phyloP scores from a whole-genome alignment of 306 rosid genomes.

The Citrullus mucosospermus region DNA sequence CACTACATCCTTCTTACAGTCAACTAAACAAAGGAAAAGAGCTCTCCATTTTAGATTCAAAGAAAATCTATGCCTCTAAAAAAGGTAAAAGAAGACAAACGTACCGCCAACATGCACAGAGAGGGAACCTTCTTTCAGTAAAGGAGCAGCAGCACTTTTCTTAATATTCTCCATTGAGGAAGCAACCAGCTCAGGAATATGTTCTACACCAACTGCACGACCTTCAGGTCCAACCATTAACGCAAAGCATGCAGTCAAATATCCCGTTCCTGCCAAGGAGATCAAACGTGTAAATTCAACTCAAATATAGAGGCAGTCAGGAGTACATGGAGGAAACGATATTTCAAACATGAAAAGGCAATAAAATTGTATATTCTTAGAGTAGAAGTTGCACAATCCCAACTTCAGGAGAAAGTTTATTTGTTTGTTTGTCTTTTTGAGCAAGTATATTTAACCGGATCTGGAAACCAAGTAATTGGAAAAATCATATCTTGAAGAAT shows the following conservation, averaged over 20 bases:
- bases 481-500: neutral
- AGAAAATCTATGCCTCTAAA: neutral
- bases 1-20: neutral
- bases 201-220: slow-evolving; percentile 71
- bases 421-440: neutral
- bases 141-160: slow-evolving; percentile 62
- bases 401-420: neutral
- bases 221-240: slow-evolving; percentile 89
- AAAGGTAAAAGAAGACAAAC: slow-evolving; percentile 6
- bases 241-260: slow-evolving; percentile 86
- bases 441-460: neutral
- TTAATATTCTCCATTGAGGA: slow-evolving; percentile 57
- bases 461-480: neutral
- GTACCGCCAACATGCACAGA: slow-evolving; percentile 64
- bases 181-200: slow-evolving; percentile 81
- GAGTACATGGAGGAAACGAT: neutral
- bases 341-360: neutral
- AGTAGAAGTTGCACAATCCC: neutral
- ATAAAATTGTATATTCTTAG: neutral
- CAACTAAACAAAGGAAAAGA: neutral
- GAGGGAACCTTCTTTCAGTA: slow-evolving; percentile 70
- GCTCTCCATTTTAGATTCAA: neutral
- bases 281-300: neutral
- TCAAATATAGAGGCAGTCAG: neutral
- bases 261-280: slow-evolving; percentile 66